Percentiles rank a stretch among this genome's conserved stretches.
Evolutionary conservation across 2,329 filamentous ascomycete species (phyloP).

Genomic region (Pezicula rhizophila): DNA sequence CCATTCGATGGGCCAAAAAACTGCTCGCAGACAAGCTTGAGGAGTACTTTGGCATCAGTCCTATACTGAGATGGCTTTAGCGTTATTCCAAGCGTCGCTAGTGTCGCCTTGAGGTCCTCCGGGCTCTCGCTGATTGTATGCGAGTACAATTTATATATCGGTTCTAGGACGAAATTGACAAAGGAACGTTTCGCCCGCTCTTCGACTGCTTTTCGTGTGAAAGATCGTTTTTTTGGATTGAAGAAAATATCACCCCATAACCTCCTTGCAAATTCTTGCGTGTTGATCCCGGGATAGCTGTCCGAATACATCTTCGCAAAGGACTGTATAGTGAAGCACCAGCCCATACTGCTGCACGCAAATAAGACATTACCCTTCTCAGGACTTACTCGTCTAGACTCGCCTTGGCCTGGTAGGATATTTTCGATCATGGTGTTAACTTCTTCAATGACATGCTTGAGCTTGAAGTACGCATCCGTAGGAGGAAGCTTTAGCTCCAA

Average conservation of each 20-base stretch:
- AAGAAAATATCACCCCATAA: slow-evolving; percentile 97
- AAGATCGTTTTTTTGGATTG: slow-evolving; percentile 84
- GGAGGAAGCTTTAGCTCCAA: slow-evolving; percentile 91
- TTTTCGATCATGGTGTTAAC: slow-evolving; percentile 95
- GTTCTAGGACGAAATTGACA: slow-evolving; percentile 90
- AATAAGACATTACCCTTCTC: slow-evolving; percentile 99
- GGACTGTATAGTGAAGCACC: slow-evolving; percentile 91
- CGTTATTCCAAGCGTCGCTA: slow-evolving; percentile 73
- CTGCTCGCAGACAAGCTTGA: slow-evolving; percentile 86
- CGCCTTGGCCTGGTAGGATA: slow-evolving; percentile 73
- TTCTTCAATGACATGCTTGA: slow-evolving; percentile 97
- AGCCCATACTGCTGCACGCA: slow-evolving; percentile 85
- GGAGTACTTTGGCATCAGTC: slow-evolving; percentile 78
- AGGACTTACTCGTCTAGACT: slow-evolving; percentile 76
- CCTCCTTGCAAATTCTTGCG: slow-evolving; percentile 73
- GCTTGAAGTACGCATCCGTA: slow-evolving; percentile 95
- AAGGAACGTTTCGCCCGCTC: slow-evolving; percentile 79
- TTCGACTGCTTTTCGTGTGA: slow-evolving; percentile 81
- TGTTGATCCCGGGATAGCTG: slow-evolving; percentile 75
- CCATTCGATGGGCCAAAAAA: slow-evolving; percentile 88
- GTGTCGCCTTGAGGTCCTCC: slow-evolving; percentile 71
- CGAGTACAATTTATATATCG: slow-evolving; percentile 95
- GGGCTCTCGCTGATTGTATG: slow-evolving; percentile 90
- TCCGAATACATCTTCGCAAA: slow-evolving; percentile 97
- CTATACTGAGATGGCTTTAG: slow-evolving; percentile 92